A percentile compares a stretch with the other conserved stretches of the same genome.
Conservation (phyloP, 2,329 filamentous ascomycete species). For the Xylariomycetidae sp. region DNA sequence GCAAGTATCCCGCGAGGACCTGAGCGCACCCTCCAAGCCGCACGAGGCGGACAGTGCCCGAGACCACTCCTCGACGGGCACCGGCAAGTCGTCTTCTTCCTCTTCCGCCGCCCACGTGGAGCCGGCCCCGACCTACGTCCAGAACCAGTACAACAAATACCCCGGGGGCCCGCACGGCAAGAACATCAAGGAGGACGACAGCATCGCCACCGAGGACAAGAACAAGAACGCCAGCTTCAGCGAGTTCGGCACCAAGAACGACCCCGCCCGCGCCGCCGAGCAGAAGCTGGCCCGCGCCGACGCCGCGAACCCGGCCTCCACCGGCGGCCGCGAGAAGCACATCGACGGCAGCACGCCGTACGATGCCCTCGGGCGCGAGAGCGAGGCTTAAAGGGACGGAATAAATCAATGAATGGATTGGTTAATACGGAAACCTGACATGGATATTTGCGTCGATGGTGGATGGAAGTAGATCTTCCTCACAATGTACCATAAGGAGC, state of each 20-base stretch:
- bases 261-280: slow-evolving; percentile 43
- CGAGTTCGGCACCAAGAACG: slow-evolving; percentile 42
- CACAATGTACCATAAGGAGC: no score
- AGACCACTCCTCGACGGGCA: slow-evolving; percentile 1
- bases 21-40: slow-evolving; percentile 10
- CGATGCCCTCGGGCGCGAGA: slow-evolving; percentile 14
- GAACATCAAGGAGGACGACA: slow-evolving; percentile 34
- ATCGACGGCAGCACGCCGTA: slow-evolving; percentile 18
- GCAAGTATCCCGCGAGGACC: slow-evolving; percentile 41
- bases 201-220: slow-evolving; percentile 32
- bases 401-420: background rate
- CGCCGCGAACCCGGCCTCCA: slow-evolving; percentile 50
- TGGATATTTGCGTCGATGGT: no score
- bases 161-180: slow-evolving; percentile 36
- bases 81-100: slow-evolving; percentile 43
- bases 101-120: slow-evolving; percentile 31
- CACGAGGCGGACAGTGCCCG: no score
- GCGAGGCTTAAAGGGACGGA: slow-evolving; percentile 9
- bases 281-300: slow-evolving; percentile 40
- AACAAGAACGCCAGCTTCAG: slow-evolving; percentile 34
- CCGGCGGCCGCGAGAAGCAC: slow-evolving; percentile 41
- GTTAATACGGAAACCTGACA: background rate
- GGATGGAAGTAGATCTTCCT: no score
- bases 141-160: slow-evolving; percentile 28
- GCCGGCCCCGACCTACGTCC: slow-evolving; percentile 35